A percentile compares a stretch with the other conserved stretches of the same genome.
Evolutionary conservation across 2,329 filamentous ascomycete genomes (phyloP).

Genomic region (Ascochyta lentis): DNA sequence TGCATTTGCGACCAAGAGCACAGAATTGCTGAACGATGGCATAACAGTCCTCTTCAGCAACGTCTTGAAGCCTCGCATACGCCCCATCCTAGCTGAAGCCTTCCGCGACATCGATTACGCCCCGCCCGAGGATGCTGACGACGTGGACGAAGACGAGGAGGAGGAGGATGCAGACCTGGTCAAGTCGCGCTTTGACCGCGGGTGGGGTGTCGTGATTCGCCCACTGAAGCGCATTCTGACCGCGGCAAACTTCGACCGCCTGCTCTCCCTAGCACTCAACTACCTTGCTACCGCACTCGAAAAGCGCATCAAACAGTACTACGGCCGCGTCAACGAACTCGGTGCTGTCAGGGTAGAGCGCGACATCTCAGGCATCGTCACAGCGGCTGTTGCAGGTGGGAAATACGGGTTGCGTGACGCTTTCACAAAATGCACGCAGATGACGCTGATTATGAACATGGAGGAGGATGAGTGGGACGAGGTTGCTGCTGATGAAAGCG

Average conservation of each 20-base stretch:
- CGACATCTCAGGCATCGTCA: conserved; percentile 79
- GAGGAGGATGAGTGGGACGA: conserved; percentile 96
- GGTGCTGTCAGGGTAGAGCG: conserved; percentile 84
- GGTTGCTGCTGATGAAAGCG: conserved; percentile 57
- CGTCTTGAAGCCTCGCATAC: conserved; percentile 82
- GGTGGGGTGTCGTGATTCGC: conserved; percentile 84
- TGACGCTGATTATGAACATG: conserved; percentile 89
- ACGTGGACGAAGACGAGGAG: conserved; percentile 53
- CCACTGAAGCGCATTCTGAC: conserved; percentile 88
- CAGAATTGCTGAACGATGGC: conserved; percentile 82
- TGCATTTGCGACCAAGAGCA: conserved; percentile 77
- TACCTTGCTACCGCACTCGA: conserved; percentile 82
- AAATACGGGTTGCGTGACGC: conserved; percentile 79
- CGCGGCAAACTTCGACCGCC: conserved; percentile 73
- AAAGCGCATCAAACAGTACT: conserved; percentile 83
- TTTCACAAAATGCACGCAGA: conserved; percentile 78
- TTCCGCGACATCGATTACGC: conserved; percentile 91
- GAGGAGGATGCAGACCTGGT: conserved; percentile 69
- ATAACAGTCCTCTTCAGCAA: conserved; percentile 86
- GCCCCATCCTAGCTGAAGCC: conserved; percentile 82
- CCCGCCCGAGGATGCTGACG: conserved; percentile 62
- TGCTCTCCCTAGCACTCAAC: conserved; percentile 75
- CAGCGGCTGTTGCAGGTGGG: conserved; percentile 66
- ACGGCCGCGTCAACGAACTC: conserved; percentile 78
- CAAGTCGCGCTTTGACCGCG: conserved; percentile 77